Conservation (phyloP, 192 early-diverging fungal genomes). For the Thamnidium elegans region DNA sequence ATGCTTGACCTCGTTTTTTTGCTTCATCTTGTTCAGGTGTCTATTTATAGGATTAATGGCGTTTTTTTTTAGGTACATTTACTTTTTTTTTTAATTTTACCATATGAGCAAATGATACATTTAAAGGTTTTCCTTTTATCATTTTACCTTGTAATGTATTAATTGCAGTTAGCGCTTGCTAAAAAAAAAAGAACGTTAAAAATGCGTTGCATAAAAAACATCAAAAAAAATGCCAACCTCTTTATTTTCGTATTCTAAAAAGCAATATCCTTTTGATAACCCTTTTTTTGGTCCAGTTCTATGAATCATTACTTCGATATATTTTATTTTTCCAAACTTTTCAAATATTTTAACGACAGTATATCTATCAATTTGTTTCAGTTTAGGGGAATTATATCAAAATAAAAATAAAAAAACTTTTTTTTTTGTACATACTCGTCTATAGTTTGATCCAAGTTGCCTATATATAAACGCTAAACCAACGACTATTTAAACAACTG, state of each 20-base stretch:
- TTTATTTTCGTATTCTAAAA: conserved; percentile 56
- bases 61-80: neutral
- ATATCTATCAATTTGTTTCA: conserved; percentile 38
- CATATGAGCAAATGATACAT: conserved; percentile 58
- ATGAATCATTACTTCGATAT: conserved; percentile 66
- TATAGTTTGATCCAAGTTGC: conserved; percentile 60
- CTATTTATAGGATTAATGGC: conserved; percentile 23
- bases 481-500: neutral
- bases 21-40: conserved; percentile 41
- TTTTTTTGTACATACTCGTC: conserved; percentile 52
- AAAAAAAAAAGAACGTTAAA: neutral
- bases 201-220: neutral
- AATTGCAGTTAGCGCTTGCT: conserved; percentile 56
- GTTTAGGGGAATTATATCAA: too few relatives aligned
- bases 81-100: conserved; percentile 36
- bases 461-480: conserved; percentile 59
- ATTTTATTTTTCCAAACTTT: conserved; percentile 62
- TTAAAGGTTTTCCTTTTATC: conserved; percentile 53
- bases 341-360: conserved; percentile 65
- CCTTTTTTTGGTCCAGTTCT: conserved; percentile 62
- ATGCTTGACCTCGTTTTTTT: conserved; percentile 26
- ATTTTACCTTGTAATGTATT: conserved; percentile 49
- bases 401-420: neutral
- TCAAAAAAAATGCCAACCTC: conserved; percentile 30
- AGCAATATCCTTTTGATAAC: conserved; percentile 68